Conservation (phyloP, 2,329 filamentous ascomycete genomes). For the Madurella mycetomatis region DNA sequence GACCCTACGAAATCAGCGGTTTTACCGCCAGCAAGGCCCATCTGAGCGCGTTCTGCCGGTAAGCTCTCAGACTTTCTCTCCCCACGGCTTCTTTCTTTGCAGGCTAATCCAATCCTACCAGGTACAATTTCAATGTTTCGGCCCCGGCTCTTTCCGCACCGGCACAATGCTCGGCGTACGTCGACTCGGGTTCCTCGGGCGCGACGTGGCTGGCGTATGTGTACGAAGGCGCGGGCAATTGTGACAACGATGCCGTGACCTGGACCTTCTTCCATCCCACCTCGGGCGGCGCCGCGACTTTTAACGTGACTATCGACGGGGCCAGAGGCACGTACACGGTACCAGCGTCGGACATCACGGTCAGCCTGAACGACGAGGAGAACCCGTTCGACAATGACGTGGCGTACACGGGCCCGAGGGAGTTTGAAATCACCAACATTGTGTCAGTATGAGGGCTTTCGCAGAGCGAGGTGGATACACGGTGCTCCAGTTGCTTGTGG, state of each 20-base stretch:
- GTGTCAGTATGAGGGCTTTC: too few relatives aligned
- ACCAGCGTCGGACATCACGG: slow-evolving; percentile 6
- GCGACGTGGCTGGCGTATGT: slow-evolving; percentile 8
- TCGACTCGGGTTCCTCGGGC: slow-evolving; percentile 10
- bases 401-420: slow-evolving; percentile 5
- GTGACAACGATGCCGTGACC: slow-evolving; percentile 3
- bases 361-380: slow-evolving; percentile 1
- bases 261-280: slow-evolving; percentile 9
- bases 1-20: slow-evolving; percentile 3
- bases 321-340: slow-evolving; percentile 4
- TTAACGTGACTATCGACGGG: slow-evolving; percentile 10
- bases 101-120: not conserved
- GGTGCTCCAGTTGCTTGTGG: too few relatives aligned
- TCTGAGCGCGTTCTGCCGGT: not conserved
- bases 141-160: not conserved
- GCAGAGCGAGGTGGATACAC: too few relatives aligned
- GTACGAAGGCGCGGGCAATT: slow-evolving; percentile 1
- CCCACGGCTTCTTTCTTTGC: not conserved
- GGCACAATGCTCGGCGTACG: not conserved
- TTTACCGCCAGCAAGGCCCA: slow-evolving; percentile 7
- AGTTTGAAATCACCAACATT: slow-evolving; percentile 3
- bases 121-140: slow-evolving; percentile 6
- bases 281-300: not conserved
- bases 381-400: slow-evolving; percentile 17
- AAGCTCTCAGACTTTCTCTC: not conserved